Evolutionary conservation across 78 protist genomes (phyloP), one percentile per base, ranked within the genome.

Genomic region (Dictyostelium intermedium): DNA sequence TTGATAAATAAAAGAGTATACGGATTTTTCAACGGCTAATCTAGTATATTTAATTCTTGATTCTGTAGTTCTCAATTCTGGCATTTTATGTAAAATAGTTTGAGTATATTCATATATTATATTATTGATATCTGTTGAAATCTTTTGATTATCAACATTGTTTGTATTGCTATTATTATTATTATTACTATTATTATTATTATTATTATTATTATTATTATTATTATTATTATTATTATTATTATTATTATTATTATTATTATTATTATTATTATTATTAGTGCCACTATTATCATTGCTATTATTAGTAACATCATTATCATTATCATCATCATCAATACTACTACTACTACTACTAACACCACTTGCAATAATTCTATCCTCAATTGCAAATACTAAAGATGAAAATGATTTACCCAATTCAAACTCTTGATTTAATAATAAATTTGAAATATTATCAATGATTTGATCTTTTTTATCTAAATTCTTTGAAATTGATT

Each of bases 381-480:
- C 83, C 1, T 47, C 39, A 32, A 89, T 80, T 5, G 39, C 23
- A 6, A 43, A 23, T 7, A 89, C 82, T 70, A 60, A 66, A 11
- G 47, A 35, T 6, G 47, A 35, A 69, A 89, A 89, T 16, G 74
- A 8, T 50, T 41, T 69, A n/a, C 94, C 94, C 5, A 80, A 63
- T 20, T 89, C 84, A 69, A 89, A 89, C 50, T 89, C 94, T 63
- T 60, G 82, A 80, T 80, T 41, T 39, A 47, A 30, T 47, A 87
- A 45, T 39, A 89, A 18, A 13, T 79, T n/a, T 43, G 72, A 39
- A n/a, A 89, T 70, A 50, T 63, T 27, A 50, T 80, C 74, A n/a
- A 80, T 80, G 13, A 89, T 84, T 35, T 23, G 23, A 20, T 78
- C 66, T 70, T 70, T 60, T 63, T 47, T 69, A 66, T 89, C 53